Base-by-base conservation (phyloP, 2,329 filamentous ascomycete species). In the Ceratocystis harringtonii region DNA sequence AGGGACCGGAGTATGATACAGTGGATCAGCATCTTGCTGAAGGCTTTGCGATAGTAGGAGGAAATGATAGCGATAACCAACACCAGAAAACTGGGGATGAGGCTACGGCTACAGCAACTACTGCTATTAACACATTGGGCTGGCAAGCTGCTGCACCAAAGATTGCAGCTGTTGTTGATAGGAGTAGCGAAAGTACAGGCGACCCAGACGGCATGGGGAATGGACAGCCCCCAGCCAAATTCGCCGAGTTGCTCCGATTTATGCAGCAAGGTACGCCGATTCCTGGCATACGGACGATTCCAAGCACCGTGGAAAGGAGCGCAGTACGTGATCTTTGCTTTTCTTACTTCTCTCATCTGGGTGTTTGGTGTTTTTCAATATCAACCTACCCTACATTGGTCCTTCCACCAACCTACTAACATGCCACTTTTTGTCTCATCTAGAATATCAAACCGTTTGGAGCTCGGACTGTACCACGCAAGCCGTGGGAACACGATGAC, bases 241-340 rank as follows among this genome's bases (percentile, higher is more conserved):
- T 96, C 74, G 87, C 89, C 6, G 85, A 92, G 69, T 90, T 96
- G 68, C 86, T 95, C 65, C 87, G 90, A 71, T 82, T 95, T 65
- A 89, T 96, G 64, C 89, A 89, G 28, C 86, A 84, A 32, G 90
- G 90, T 64, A 85, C 90, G 70, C 86, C 89, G 0, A 87, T 96
- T 55, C 90, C 91, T 1, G 92, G 92, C 0, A 95, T 96, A 71
- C 85, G 86, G 70, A 84, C 95, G 69, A 92, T 96, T 64, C 90
- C 92, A 3, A 83, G 90, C 69, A 94, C 87, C 0, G 78, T 96
- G 4, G 78, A 92, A 22, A 80, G 84, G 64, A 87, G 87, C 3
- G 82, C 89, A 68, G 86, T 88, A 68, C 81, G 79, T 71, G 52
- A 30, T 12, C n/a, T 22, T 50, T n/a, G n/a, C 5, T 30, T 32